Evolutionary conservation across 1,139 yeast species (phyloP), one percentile per base, ranked within the genome.

Genomic region (Yamadazyma oceani): DNA sequence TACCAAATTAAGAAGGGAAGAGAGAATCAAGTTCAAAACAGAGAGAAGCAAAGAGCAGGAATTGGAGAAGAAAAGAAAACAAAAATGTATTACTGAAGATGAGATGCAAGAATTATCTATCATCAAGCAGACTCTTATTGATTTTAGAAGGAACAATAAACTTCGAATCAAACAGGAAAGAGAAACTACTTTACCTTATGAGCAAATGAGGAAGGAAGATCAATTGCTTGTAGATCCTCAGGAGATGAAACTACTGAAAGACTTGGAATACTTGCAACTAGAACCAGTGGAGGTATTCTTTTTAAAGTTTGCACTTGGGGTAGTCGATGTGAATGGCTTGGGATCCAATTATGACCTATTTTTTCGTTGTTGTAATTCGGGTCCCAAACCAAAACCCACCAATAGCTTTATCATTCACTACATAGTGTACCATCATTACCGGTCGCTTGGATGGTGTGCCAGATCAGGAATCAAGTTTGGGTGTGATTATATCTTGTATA

Each of bases 401-500:
- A 68, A 69, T 44, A 43, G 48, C 14, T 79, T 82, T 49, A 55
- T 80, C 3, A 39, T 74, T 2, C 71, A 76, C 32, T 92, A 86
- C 53, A 81, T 80, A 5, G 92, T 78, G 0, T 92, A 90, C 53
- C 95, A 89, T 54, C 90, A 89, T 56, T 90, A 81, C 60, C 72
- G 96, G 37, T 80, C 96, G 0, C 72, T 80, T 24, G 97, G 97
- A 0, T 92, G 97, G 97, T 90, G 97, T 67, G 95, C 83, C 2
- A 72, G 95, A 42, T 78, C 90, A 1, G 98, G 97, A 0, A 78
- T 90, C 41, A 92, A 92, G 57, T 92, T 92, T 60, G 96, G 97
- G 2, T 77, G 87, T 16, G 95, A 90, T 50, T 82, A 70, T 59
- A 64, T 92, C 14, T 66, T 92, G 6, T 92, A 92, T 58, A 80